Evolutionary conservation across 805 yeast genomes (phyloP), one percentile per base, ranked within the genome.

Genomic region (Pichia deserticola): DNA sequence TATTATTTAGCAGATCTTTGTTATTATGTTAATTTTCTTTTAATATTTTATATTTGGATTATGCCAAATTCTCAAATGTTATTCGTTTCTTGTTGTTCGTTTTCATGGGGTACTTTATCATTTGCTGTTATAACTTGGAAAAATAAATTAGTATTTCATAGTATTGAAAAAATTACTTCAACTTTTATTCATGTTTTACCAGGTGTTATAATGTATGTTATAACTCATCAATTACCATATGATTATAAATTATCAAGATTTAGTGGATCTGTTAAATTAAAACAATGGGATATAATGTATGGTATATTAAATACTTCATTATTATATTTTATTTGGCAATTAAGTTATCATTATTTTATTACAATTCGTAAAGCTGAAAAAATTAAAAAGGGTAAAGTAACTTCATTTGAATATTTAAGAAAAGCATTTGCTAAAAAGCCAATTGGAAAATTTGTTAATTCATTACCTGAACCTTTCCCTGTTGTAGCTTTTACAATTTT

Each of bases 51-150:
- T 61, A 75, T 92, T 34, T 92, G 98, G 98, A 71, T 81, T 5
- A 81, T 82, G 54, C 97, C 99, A 0, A 60, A 73, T 35, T 86
- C 95, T 3, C 73, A 74, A 38, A 77, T 82, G 57, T 71, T 92
- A 28, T 92, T 85, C 67, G 79, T 87, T 13, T 77, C 92, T 3
- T 89, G 95, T 56, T 90, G 87, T 66, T 85, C 96, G 9, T 79
- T 92, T 52, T 77, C 93, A 1, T 82, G 85, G 69, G 99, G 98
- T 1, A 88, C 97, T 0, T 68, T 92, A 49, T 78, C 96, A 6
- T 90, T 88, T 77, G 97, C 97, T 0, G 96, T 92, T 27, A 82
- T 92, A 41, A 87, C 97, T 0, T 92, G 98, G 99, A 75, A 96
- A 57, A 92, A 92, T 64, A 89, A 97, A 7, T 72, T 92, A 49